A percentile compares a stretch with the other conserved stretches of the same genome.
These are phyloP conservation scores for Striga asiatica DNA, from an alignment of 257 asterid species.

Conservation along the genomic window DNA sequence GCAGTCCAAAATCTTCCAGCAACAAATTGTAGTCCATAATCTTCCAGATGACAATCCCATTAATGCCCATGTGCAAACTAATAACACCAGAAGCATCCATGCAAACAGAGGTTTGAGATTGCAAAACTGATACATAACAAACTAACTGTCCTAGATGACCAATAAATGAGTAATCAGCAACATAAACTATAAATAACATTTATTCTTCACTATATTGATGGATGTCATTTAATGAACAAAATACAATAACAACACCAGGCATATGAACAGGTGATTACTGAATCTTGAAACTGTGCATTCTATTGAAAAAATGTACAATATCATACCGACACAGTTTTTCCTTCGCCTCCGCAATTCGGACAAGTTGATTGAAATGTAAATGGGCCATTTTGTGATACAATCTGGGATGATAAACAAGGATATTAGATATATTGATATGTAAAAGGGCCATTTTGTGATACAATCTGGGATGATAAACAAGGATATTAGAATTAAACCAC, in stretches of 20 bases:
- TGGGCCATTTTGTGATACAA: conserved; percentile 42
- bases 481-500: conserved; percentile 8
- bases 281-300: neutral
- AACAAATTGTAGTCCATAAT: too few species aligned
- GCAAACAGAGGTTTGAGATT: neutral
- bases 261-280: conserved; percentile 5
- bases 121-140: neutral
- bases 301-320: neutral
- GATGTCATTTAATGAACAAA: neutral
- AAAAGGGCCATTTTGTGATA: conserved; percentile 47
- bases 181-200: neutral
- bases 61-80: too few species aligned
- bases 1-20: neutral
- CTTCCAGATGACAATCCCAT: too few species aligned
- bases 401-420: conserved; percentile 26
- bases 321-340: conserved; percentile 72
- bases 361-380: conserved; percentile 49
- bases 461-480: conserved; percentile 27
- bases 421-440: too few species aligned
- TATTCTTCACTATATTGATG: neutral
- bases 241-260: neutral
- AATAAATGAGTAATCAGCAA: neutral
- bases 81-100: neutral
- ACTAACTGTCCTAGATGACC: neutral
- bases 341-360: conserved; percentile 56